Conservation (phyloP, 225 moss, liverwort and hornwort species). For the Climacium dendroides region DNA sequence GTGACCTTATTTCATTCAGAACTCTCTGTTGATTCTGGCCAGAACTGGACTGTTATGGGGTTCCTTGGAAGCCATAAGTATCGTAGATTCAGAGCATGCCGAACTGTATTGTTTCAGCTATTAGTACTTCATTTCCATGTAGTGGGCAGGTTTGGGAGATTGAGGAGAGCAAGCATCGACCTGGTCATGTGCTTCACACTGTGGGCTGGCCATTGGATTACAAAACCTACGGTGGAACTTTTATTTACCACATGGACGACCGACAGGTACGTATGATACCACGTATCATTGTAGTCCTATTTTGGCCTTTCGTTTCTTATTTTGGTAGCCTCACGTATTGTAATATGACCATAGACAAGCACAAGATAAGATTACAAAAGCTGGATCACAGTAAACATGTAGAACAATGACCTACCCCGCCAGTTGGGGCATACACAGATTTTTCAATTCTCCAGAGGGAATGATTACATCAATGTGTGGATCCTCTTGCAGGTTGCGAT, state of each 20-base stretch:
- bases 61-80: not conserved
- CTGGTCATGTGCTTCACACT: conserved; percentile 64
- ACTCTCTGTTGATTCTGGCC: not conserved
- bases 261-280: conserved; percentile 28
- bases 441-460: not conserved
- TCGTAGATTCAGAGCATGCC: not conserved
- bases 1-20: not conserved
- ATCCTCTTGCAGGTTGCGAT: conserved; percentile 49
- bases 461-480: not conserved
- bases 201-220: conserved; percentile 66
- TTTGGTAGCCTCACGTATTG: not conserved
- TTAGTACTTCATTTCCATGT: not conserved
- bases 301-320: not conserved
- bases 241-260: conserved; percentile 78
- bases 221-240: conserved; percentile 68
- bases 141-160: conserved; percentile 73
- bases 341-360: not conserved
- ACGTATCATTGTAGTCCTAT: not conserved
- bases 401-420: not conserved
- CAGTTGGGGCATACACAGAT: not conserved
- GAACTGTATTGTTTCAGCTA: not conserved
- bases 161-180: conserved; percentile 58
- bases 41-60: not conserved
- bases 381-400: not conserved
- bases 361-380: not conserved